These are phyloP conservation scores for Diatrype stigma DNA, from an alignment of 2,329 filamentous ascomycete genomes.

Conservation along the genomic window DNA sequence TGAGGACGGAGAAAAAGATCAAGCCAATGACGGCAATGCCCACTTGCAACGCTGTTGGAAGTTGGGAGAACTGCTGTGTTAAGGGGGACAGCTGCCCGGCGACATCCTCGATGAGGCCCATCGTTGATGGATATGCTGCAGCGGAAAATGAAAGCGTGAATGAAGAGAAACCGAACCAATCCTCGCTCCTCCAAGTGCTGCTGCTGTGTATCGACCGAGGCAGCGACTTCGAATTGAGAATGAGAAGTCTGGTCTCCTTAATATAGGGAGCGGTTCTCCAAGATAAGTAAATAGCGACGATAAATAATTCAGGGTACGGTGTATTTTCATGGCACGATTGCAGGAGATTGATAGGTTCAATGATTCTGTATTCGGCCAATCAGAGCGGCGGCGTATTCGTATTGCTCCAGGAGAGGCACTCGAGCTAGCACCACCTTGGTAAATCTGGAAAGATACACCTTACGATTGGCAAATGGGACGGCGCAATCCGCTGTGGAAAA, in stretches of 20 bases:
- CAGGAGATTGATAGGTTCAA: background rate
- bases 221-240: background rate
- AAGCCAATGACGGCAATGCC: slow-evolving; percentile 39
- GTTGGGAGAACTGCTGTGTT: slow-evolving; percentile 41
- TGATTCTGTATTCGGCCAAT: background rate
- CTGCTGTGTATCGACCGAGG: background rate
- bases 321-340: background rate
- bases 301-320: background rate
- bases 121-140: slow-evolving; percentile 19
- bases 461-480: background rate
- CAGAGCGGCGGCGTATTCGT: background rate
- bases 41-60: slow-evolving; percentile 45
- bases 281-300: background rate
- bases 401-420: background rate
- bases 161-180: background rate
- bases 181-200: background rate
- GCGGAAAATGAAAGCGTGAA: background rate
- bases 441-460: background rate
- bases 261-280: background rate
- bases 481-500: background rate
- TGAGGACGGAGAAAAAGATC: slow-evolving; percentile 54
- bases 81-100: slow-evolving; percentile 41
- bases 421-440: background rate
- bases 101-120: slow-evolving; percentile 54
- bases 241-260: background rate